Base-by-base conservation (phyloP, 2,329 filamentous ascomycete genomes). In the Fusarium brachygibbosum region DNA sequence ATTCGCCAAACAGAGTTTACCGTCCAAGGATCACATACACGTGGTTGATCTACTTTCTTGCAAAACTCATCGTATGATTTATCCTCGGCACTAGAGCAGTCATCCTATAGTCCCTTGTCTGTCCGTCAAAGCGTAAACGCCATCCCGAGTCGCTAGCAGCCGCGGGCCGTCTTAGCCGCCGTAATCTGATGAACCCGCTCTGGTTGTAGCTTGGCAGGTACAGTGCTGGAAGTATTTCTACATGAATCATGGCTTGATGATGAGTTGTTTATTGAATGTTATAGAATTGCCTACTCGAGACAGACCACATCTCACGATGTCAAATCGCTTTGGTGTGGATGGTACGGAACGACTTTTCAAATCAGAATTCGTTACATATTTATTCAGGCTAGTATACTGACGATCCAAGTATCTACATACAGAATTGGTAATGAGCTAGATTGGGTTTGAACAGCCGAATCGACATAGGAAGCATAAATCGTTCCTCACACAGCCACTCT, bases 71-170 rank as follows among this genome's bases (percentile, higher is more conserved):
- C 48, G 34, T 40, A 51, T 51, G 32, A 51, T 51, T 28, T 40
- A 51, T 28, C 34, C 48, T 51, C n/a, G 4, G 6, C 34, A 28
- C 48, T 29, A 51, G 23, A 25, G 17, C 10, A 28, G 23, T 21
- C 34, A 38, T 11, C n/a, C n/a, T 51, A 17, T 6, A 16, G n/a
- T 29, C 11, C 25, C 42, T 31, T 45, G 25, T 21, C 12, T 19
- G 4, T 29, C 23, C 11, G 34, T 51, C 48, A 51, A 51, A 51
- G 48, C 48, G 48, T 14, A 51, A 50, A 51, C 48, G 34, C 48
- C 32, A 29, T 50, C n/a, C 32, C 48, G 32, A 11, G 13, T 51
- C 23, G 28, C 34, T 51, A 51, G 48, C 6, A 40, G 13, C 17
- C 6, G 34, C 23, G 48, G 34, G 48, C 48, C 48, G 48, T 28